phyloP scores from a whole-genome alignment of 225 moss, liverwort and hornwort genomes.

The Polytrichum formosum region DNA sequence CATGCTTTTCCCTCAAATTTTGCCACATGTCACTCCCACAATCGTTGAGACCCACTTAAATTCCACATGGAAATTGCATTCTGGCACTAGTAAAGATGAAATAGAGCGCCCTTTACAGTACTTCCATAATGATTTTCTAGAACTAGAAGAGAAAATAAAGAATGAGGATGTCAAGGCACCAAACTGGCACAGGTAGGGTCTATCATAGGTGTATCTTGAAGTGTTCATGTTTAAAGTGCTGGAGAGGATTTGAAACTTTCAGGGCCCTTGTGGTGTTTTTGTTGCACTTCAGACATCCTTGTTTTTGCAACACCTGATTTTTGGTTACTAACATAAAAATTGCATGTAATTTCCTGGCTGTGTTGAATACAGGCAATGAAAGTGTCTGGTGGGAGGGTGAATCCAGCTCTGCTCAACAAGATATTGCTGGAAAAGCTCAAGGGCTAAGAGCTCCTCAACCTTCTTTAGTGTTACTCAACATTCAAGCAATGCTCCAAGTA shows the following conservation, averaged over 20 bases:
- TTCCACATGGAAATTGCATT: no score
- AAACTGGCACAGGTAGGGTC: background rate
- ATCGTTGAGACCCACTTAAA: no score
- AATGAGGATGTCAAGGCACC: background rate
- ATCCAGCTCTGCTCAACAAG: conserved; percentile 86
- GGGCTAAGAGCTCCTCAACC: conserved; percentile 23
- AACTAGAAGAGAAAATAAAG: no score
- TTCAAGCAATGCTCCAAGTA: background rate
- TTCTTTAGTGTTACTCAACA: background rate
- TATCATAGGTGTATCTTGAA: background rate
- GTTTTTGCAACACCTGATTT: background rate
- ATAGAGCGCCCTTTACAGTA: no score
- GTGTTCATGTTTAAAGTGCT: background rate
- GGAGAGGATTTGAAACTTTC: background rate
- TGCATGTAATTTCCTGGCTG: background rate
- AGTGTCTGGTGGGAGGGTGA: conserved; percentile 86
- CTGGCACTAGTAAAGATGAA: no score
- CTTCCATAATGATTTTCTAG: background rate
- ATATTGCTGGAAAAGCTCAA: conserved; percentile 80
- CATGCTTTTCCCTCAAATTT: background rate
- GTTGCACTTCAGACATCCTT: background rate
- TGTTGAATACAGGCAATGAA: conserved; percentile 79
- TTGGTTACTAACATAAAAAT: background rate
- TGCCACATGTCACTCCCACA: background rate
- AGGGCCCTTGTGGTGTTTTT: background rate